Evolutionary conservation across 805 yeast species (phyloP).

Genomic region (Candida ponderosae): DNA sequence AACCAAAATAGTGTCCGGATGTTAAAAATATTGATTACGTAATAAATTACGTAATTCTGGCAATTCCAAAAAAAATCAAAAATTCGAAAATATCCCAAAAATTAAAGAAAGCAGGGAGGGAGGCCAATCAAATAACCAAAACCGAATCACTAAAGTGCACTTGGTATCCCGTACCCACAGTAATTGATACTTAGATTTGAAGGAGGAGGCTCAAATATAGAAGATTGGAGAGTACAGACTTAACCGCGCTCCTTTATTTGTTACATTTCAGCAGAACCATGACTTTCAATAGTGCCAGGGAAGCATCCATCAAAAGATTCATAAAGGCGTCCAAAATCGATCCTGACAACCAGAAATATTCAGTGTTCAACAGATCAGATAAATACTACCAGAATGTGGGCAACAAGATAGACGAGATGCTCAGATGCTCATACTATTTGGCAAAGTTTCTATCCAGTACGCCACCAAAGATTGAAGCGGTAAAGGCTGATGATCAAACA

Average conservation of each 20-base stretch:
- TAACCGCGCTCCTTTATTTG: slow-evolving; percentile 2
- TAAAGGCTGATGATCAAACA: background rate
- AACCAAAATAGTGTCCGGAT: background rate
- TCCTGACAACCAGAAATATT: slow-evolving; percentile 7
- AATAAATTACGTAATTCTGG: too few relatives aligned
- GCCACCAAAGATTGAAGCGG: slow-evolving; percentile 5
- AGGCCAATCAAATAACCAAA: too few relatives aligned
- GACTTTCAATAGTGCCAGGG: slow-evolving; percentile 10
- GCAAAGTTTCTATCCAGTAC: slow-evolving; percentile 7
- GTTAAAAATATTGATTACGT: too few relatives aligned
- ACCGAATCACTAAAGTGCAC: too few relatives aligned
- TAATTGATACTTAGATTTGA: too few relatives aligned
- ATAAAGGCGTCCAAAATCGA: slow-evolving; percentile 4
- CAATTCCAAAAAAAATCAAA: too few relatives aligned
- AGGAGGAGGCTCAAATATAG: background rate
- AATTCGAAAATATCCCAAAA: too few relatives aligned
- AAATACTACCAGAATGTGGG: slow-evolving; percentile 6
- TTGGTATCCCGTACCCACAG: too few relatives aligned
- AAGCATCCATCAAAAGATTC: slow-evolving; percentile 1
- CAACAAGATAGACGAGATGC: slow-evolving; percentile 10
- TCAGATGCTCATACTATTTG: slow-evolving; percentile 8
- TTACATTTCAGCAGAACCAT: slow-evolving; percentile 2
- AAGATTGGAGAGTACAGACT: background rate
- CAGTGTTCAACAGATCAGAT: slow-evolving; percentile 5
- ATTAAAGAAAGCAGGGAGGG: too few relatives aligned